Percentiles rank a stretch among this genome's conserved stretches.
These are phyloP conservation scores for Mycena galopus DNA, from an alignment of 768 basidiomycete species.

Conservation along the genomic window DNA sequence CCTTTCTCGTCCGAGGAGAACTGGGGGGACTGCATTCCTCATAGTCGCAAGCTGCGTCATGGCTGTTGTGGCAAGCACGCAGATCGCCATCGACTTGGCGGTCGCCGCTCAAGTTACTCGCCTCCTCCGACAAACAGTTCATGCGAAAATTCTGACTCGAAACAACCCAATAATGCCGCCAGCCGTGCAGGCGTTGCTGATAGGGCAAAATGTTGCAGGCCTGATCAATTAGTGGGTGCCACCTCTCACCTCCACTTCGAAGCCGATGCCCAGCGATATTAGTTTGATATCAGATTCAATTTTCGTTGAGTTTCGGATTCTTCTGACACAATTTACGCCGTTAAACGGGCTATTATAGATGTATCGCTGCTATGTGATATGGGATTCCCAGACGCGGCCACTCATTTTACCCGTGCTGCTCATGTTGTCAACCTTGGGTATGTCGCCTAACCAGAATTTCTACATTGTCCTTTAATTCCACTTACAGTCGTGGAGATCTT, in stretches of 20 bases:
- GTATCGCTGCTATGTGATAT: constrained; percentile 10
- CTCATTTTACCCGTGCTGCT: background rate
- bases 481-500: background rate
- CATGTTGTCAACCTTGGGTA: background rate
- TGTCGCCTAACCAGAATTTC: background rate
- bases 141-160: background rate
- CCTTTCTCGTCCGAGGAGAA: background rate
- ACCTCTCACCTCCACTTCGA: background rate
- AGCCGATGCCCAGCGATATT: background rate
- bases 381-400: background rate
- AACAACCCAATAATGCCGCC: background rate
- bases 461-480: background rate
- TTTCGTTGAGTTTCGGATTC: background rate
- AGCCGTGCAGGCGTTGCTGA: background rate
- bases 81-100: background rate
- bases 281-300: background rate
- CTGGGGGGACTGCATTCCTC: background rate
- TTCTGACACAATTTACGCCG: background rate
- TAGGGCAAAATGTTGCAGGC: background rate
- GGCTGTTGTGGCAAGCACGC: background rate
- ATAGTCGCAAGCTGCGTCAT: background rate
- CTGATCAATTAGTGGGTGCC: background rate
- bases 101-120: background rate
- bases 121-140: background rate
- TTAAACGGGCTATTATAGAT: background rate